A percentile compares a stretch with the other conserved stretches of the same genome.
phyloP scores from a whole-genome alignment of 1,284 basidiomycete species.

The Ceratobasidium sp. region DNA sequence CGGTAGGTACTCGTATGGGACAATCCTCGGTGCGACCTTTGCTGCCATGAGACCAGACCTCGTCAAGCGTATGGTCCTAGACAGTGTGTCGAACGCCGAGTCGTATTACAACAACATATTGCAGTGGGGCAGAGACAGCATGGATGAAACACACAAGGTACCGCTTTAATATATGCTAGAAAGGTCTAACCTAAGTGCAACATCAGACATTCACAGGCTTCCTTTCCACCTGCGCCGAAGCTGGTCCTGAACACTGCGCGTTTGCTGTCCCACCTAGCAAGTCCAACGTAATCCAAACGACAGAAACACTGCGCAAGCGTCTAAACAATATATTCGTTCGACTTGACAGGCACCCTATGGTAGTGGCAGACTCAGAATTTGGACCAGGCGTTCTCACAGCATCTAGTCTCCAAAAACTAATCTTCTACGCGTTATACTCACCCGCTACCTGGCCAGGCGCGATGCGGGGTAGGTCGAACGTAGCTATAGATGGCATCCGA shows the following conservation, averaged over 20 bases:
- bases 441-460: neutral
- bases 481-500: conserved; percentile 40
- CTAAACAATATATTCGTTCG: neutral
- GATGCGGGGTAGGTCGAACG: neutral
- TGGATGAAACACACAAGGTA: conserved; percentile 50
- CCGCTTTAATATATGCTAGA: neutral
- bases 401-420: neutral
- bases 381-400: conserved; percentile 32
- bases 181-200: too few species aligned
- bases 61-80: conserved; percentile 53
- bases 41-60: conserved; percentile 54
- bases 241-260: conserved; percentile 47
- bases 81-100: conserved; percentile 51
- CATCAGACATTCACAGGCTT: conserved; percentile 39
- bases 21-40: conserved; percentile 53
- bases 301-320: conserved; percentile 22
- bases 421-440: neutral
- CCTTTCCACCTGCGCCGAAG: conserved; percentile 45
- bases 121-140: conserved; percentile 50
- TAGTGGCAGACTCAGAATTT: neutral
- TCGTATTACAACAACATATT: conserved; percentile 48
- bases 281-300: neutral
- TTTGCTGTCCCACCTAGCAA: conserved; percentile 1
- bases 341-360: neutral
- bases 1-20: conserved; percentile 50